phyloP scores from a whole-genome alignment of 768 basidiomycete genomes.

The Amyloporia xantha region DNA sequence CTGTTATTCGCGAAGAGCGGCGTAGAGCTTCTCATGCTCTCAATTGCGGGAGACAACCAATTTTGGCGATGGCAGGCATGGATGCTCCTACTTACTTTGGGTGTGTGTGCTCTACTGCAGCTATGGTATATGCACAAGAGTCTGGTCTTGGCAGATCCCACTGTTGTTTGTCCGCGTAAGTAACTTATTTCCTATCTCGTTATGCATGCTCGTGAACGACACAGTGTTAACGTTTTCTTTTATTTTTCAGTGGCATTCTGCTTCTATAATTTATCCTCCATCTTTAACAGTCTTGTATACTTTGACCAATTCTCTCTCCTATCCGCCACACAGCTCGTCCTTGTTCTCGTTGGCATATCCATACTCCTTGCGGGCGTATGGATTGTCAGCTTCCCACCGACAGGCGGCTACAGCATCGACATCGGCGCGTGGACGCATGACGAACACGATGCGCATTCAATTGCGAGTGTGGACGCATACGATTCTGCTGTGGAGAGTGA shows the following conservation, averaged over 20 bases:
- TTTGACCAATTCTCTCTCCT: constrained; percentile 81
- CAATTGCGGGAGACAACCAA: constrained; percentile 69
- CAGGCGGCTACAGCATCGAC: constrained; percentile 45
- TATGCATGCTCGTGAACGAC: neutral
- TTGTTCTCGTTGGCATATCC: constrained; percentile 72
- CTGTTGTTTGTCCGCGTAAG: constrained; percentile 79
- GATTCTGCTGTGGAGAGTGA: constrained; percentile 4
- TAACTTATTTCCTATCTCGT: constrained; percentile 15
- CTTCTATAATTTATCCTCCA: constrained; percentile 90
- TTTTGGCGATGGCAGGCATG: constrained; percentile 83
- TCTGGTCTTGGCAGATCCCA: constrained; percentile 76
- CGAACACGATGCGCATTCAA: constrained; percentile 23
- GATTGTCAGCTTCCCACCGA: constrained; percentile 76
- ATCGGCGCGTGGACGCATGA: constrained; percentile 37
- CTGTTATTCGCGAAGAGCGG: constrained; percentile 91
- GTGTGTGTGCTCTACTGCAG: constrained; percentile 72
- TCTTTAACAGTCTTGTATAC: constrained; percentile 85
- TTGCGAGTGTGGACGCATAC: neutral
- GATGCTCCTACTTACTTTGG: constrained; percentile 67
- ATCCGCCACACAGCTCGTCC: constrained; percentile 54
- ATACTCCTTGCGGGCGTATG: constrained; percentile 84
- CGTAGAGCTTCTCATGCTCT: constrained; percentile 79
- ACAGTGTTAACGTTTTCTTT: constrained; percentile 5
- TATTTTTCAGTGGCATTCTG: constrained; percentile 77
- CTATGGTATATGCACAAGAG: constrained; percentile 81